These are phyloP conservation scores for Trichoderma brevicompactum DNA, from an alignment of 2,329 filamentous ascomycete genomes.

Conservation along the genomic window DNA sequence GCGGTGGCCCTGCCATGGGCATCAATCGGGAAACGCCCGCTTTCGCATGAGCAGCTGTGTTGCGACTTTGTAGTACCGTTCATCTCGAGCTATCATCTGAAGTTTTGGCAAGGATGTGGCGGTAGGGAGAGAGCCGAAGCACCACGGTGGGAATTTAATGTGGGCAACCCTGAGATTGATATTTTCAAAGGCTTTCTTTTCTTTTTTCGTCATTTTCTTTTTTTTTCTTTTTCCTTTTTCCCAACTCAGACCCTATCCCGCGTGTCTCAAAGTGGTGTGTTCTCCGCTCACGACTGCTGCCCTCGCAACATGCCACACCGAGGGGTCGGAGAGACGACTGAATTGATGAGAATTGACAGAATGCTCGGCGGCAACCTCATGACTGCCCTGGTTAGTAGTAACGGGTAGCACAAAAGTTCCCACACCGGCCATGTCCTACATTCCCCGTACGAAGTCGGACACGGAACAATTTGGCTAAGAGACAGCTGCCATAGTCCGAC, in stretches of 20 bases:
- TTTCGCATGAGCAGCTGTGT: conserved; percentile 6
- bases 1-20: conserved; percentile 18
- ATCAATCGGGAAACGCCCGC: conserved; percentile 25
- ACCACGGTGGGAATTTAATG: background rate
- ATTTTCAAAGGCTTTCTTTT: too few relatives aligned
- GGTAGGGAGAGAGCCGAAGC: background rate
- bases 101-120: background rate
- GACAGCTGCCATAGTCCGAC: background rate
- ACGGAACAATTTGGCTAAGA: background rate
- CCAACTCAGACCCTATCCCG: background rate
- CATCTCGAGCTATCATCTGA: background rate
- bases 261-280: background rate
- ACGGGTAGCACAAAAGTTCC: conserved; percentile 6
- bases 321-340: background rate
- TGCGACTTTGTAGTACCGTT: background rate
- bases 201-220: background rate
- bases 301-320: background rate
- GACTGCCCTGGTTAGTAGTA: background rate
- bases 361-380: background rate
- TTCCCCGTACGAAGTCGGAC: background rate
- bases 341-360: background rate
- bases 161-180: background rate
- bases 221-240: background rate
- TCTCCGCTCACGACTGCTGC: background rate
- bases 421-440: background rate